Percentiles rank a stretch among this genome's conserved stretches.
These are phyloP conservation scores for Phytophthora pistaciae DNA, from an alignment of 352 stramenopile species.

Conservation along the genomic window DNA sequence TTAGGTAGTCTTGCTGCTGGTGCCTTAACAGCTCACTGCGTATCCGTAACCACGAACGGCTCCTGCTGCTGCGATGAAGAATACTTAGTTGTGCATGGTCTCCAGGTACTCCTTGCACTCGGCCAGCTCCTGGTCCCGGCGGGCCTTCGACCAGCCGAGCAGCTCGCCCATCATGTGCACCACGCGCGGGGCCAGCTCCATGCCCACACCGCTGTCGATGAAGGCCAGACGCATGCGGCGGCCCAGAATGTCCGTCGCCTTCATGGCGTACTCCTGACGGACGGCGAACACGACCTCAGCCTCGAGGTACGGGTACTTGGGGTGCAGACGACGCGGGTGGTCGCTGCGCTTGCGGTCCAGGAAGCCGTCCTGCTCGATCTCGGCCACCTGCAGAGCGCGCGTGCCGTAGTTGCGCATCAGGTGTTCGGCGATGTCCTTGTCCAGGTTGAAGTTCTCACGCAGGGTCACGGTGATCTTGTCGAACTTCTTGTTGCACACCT, in stretches of 20 bases:
- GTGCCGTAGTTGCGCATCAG: constrained; percentile 97
- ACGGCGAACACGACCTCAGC: constrained; percentile 95
- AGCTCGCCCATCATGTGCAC: constrained; percentile 95
- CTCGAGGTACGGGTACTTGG: constrained; percentile 96
- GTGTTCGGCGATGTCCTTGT: constrained; percentile 95
- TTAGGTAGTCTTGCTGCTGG: constrained; percentile 15
- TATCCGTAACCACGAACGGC: constrained; percentile 28
- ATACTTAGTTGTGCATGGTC: constrained; percentile 88
- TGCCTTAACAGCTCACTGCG: constrained; percentile 10
- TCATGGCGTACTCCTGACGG: constrained; percentile 95
- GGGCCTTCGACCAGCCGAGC: constrained; percentile 85
- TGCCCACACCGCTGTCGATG: constrained; percentile 89
- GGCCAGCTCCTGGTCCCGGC: constrained; percentile 75
- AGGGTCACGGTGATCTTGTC: constrained; percentile 95
- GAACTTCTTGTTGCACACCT: constrained; percentile 97
- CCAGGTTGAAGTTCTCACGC: constrained; percentile 93
- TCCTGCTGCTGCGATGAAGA: constrained; percentile 20
- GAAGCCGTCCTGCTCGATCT: constrained; percentile 91
- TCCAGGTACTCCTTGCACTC: constrained; percentile 83
- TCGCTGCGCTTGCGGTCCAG: constrained; percentile 86
- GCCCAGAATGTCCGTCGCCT: constrained; percentile 94
- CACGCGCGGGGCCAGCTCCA: constrained; percentile 84
- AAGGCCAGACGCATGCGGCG: constrained; percentile 94
- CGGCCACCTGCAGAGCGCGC: constrained; percentile 94
- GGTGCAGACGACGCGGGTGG: constrained; percentile 89